Percentiles rank a stretch among this genome's conserved stretches.
phyloP scores from a whole-genome alignment of 495 filamentous ascomycete genomes.

The Rhizodiscina lignyota region DNA sequence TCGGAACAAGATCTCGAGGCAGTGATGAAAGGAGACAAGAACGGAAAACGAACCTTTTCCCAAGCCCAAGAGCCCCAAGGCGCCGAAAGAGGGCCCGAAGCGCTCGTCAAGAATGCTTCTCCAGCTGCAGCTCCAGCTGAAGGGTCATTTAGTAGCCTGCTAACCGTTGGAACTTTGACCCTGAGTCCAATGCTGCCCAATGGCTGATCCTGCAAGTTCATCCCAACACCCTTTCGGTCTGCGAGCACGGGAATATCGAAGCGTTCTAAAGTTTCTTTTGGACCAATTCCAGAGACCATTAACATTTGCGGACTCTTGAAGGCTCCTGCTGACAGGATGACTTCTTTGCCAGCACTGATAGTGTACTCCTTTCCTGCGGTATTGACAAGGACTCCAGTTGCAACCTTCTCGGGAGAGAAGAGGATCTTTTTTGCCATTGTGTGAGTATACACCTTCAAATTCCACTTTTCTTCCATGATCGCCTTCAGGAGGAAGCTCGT shows the following conservation, averaged over 20 bases:
- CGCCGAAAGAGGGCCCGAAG: no score
- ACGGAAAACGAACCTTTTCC: no score
- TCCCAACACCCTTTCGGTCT: constrained; percentile 33
- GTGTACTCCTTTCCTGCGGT: constrained; percentile 19
- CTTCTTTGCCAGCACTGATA: constrained; percentile 20
- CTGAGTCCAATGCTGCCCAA: constrained; percentile 7
- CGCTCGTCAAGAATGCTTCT: no score
- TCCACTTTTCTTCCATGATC: constrained; percentile 9
- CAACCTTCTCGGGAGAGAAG: constrained; percentile 16
- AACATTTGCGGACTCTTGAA: constrained; percentile 19
- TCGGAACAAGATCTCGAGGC: no score
- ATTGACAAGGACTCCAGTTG: constrained; percentile 21
- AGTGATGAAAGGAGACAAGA: no score
- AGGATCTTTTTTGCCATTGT: constrained; percentile 23
- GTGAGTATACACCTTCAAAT: constrained; percentile 16
- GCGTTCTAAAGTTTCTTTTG: constrained; percentile 8
- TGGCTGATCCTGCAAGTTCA: constrained; percentile 32
- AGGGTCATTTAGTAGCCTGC: constrained; percentile 23
- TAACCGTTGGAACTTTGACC: constrained; percentile 9
- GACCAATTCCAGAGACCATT: constrained; percentile 10
- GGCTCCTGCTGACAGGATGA: constrained; percentile 19
- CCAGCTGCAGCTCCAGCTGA: no score
- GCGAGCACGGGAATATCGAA: constrained; percentile 18
- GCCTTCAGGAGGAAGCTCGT: constrained; percentile 9
- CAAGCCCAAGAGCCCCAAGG: no score